Conservation (phyloP, 2,329 filamentous ascomycete species). For the Chrysoporthe austroafricana region DNA sequence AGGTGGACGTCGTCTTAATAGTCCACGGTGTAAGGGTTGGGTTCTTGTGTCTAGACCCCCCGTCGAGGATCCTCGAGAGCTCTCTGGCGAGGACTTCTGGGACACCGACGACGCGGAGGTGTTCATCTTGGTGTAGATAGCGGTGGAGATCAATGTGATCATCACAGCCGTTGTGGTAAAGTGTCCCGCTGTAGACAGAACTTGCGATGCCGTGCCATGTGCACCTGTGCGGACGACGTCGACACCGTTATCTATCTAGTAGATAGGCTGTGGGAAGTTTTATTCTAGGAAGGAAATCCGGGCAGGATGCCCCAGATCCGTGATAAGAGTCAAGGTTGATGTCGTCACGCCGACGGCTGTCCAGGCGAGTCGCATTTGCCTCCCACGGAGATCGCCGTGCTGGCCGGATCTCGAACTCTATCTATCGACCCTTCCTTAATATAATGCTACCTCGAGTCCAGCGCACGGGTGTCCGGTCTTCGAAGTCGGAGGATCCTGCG, state of each 20-base stretch:
- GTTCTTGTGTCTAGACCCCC: no score
- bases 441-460: not conserved
- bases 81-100: no score
- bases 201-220: not conserved
- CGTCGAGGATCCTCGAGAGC: no score
- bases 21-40: no score
- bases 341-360: not conserved
- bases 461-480: not conserved
- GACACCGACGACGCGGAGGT: no score
- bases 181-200: not conserved
- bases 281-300: not conserved
- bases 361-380: not conserved
- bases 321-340: not conserved
- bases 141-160: not conserved
- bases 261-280: not conserved
- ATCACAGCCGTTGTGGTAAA: not conserved
- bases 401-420: not conserved
- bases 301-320: not conserved
- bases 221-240: not conserved
- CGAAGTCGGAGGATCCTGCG: not conserved
- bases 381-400: not conserved
- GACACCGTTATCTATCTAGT: not conserved
- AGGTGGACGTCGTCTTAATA: no score
- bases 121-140: not conserved
- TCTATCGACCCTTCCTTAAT: not conserved